These are phyloP conservation scores for Solanum hybrid DNA, from an alignment of 305 asterid genomes.

Conservation along the genomic window DNA sequence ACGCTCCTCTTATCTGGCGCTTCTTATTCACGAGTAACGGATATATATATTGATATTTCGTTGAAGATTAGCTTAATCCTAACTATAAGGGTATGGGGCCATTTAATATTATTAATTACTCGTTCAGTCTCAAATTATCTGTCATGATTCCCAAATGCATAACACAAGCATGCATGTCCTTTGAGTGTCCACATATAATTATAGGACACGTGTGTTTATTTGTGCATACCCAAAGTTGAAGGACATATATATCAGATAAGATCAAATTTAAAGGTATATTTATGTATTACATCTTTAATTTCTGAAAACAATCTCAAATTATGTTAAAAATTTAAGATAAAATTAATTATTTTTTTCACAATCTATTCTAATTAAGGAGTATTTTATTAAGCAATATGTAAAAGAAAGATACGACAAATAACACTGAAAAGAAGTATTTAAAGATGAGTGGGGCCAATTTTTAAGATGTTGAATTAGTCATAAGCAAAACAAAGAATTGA, in stretches of 20 bases:
- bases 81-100: background rate
- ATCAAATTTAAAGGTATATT: too few relatives aligned
- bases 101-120: too few relatives aligned
- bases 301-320: background rate
- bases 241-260: too few relatives aligned
- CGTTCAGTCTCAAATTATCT: background rate
- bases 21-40: conserved; percentile 25
- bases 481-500: background rate
- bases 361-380: background rate
- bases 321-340: background rate
- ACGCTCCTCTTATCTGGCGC: conserved; percentile 7
- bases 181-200: background rate
- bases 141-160: background rate
- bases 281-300: too few relatives aligned
- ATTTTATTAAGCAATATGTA: too few relatives aligned
- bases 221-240: too few relatives aligned
- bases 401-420: background rate
- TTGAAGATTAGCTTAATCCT: background rate
- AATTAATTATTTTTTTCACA: background rate
- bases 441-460: background rate
- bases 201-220: too few relatives aligned
- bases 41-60: background rate
- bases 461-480: conserved; percentile 11
- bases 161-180: background rate
- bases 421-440: background rate